phyloP scores from a whole-genome alignment of 2,329 filamentous ascomycete genomes.

The Pseudopithomyces maydicus region DNA sequence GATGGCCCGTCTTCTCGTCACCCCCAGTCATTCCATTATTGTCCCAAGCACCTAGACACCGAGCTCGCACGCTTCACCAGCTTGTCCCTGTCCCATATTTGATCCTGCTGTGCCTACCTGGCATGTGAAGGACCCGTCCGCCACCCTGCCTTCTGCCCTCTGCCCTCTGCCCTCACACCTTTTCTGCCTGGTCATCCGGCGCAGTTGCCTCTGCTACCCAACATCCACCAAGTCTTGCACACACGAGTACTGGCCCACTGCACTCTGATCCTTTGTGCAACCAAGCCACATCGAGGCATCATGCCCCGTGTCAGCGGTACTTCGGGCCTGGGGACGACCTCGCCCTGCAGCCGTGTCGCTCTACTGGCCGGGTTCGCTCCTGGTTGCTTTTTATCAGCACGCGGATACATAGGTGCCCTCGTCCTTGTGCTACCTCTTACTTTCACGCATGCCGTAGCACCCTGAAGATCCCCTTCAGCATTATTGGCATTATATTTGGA shows the following conservation, averaged over 20 bases:
- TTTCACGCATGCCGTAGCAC: constrained; percentile 37
- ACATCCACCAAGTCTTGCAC: constrained; percentile 16
- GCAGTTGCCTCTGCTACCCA: constrained; percentile 20
- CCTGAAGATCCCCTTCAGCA: constrained; percentile 33
- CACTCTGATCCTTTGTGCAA: constrained; percentile 32
- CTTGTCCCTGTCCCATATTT: constrained; percentile 15
- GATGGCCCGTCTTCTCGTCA: constrained; percentile 20
- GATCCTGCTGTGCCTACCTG: constrained; percentile 8
- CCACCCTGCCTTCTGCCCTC: constrained; percentile 12
- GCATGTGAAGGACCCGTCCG: constrained; percentile 21
- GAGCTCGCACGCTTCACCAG: constrained; percentile 18
- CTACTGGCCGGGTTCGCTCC: constrained; percentile 17
- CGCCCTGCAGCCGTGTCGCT: constrained; percentile 26
- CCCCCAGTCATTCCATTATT: no score
- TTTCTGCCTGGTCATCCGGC: constrained; percentile 8
- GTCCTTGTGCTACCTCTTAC: constrained; percentile 35
- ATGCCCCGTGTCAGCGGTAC: constrained; percentile 35
- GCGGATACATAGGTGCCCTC: constrained; percentile 29
- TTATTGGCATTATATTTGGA: constrained; percentile 37
- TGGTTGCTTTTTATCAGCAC: constrained; percentile 30
- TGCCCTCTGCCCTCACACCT: constrained; percentile 10
- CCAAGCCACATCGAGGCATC: constrained; percentile 30
- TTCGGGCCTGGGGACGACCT: constrained; percentile 19
- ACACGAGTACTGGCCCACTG: constrained; percentile 24
- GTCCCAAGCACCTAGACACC: constrained; percentile 19